Percentiles rank a stretch among this genome's conserved stretches.
phyloP scores from a whole-genome alignment of 163 green algal species.

The Scenedesmus sp. region DNA sequence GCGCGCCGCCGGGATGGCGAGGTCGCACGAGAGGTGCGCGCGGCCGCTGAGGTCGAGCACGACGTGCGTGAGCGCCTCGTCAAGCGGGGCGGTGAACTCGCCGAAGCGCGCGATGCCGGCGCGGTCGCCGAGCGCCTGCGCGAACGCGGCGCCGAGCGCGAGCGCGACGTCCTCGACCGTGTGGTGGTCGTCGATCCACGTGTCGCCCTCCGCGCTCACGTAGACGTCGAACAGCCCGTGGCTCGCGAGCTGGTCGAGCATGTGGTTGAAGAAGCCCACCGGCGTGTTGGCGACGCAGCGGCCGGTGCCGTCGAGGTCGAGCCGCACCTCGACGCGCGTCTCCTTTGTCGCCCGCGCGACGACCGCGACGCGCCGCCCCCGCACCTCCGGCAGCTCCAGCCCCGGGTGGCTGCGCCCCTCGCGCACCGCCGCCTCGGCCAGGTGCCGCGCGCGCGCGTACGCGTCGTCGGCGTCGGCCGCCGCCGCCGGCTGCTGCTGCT shows the following conservation, averaged over 20 bases:
- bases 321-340: conserved; percentile 87
- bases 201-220: conserved; percentile 88
- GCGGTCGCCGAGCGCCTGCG: conserved; percentile 89
- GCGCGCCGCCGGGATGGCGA: conserved; percentile 87
- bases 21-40: conserved; percentile 85
- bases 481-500: not conserved
- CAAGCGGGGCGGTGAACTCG: conserved; percentile 94
- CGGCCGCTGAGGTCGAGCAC: conserved; percentile 97
- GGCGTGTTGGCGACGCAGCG: conserved; percentile 77
- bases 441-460: not conserved
- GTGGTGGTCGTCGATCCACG: conserved; percentile 99
- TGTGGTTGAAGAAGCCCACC: conserved; percentile 99
- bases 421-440: not conserved
- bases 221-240: conserved; percentile 94
- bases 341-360: conserved; percentile 91
- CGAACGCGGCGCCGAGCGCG: conserved; percentile 71
- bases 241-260: conserved; percentile 98
- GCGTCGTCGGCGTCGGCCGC: not conserved
- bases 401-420: too few species aligned
- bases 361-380: conserved; percentile 47
- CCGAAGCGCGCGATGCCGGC: conserved; percentile 97
- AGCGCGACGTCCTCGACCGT: conserved; percentile 98
- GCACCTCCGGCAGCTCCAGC: conserved; percentile 10
- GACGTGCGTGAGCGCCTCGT: conserved; percentile 96
- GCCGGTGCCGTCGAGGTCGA: conserved; percentile 95